Evolutionary conservation across 164 flowering plant species (phyloP).

Genomic region (Berberis vulgaris): DNA sequence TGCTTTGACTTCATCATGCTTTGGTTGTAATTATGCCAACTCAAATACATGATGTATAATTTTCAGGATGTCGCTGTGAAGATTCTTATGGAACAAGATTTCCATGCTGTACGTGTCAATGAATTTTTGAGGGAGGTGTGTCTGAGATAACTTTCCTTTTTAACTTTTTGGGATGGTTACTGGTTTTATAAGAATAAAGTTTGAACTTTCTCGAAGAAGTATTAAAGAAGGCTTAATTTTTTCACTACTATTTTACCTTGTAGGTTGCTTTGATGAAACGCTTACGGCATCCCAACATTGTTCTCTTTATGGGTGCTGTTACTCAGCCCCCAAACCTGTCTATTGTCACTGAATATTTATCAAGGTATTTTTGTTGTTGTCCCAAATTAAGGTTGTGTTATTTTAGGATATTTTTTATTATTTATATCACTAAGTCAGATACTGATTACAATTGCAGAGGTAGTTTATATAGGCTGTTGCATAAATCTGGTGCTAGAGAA

Average conservation of each 20-base stretch:
- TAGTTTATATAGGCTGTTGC: constrained; percentile 84
- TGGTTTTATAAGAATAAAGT: background rate
- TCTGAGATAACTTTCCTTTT: background rate
- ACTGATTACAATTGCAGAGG: constrained; percentile 54
- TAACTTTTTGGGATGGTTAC: background rate
- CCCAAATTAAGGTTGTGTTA: background rate
- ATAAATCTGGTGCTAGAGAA: constrained; percentile 81
- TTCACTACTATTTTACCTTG: background rate
- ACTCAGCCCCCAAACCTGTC: constrained; percentile 93
- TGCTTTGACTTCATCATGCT: too few species aligned
- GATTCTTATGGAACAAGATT: constrained; percentile 97
- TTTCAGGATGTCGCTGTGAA: constrained; percentile 98
- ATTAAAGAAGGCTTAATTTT: background rate
- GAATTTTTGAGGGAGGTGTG: constrained; percentile 92
- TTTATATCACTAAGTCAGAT: background rate
- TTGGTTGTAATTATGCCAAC: too few species aligned
- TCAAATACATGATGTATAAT: too few species aligned
- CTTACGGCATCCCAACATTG: constrained; percentile 95
- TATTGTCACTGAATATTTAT: constrained; percentile 91
- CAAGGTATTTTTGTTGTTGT: constrained; percentile 44
- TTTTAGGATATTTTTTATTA: background rate
- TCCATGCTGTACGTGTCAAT: constrained; percentile 63
- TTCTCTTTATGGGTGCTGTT: constrained; percentile 98
- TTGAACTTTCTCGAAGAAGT: background rate
- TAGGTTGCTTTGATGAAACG: constrained; percentile 97